Evolutionary conservation across 164 flowering plant species (phyloP).

Genomic region (Nymphaea thermarum): DNA sequence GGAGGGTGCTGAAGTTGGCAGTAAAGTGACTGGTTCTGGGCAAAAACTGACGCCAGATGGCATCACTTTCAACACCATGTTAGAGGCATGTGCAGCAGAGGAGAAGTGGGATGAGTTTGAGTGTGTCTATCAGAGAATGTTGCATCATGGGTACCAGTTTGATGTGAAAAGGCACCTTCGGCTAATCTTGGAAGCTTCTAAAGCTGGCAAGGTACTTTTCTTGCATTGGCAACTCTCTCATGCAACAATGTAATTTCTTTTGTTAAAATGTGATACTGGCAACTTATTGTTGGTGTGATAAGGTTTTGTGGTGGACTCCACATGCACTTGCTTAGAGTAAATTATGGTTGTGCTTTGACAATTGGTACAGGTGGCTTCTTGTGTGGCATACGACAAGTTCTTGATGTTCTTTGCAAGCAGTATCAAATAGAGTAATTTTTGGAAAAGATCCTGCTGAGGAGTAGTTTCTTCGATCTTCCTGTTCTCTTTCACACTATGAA

Average conservation of each 20-base stretch:
- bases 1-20: conserved; percentile 21
- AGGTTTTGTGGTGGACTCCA: too few species aligned
- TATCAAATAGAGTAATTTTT: too few species aligned
- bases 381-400: too few species aligned
- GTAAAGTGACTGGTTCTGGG: conserved; percentile 25
- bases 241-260: background rate
- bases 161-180: conserved; percentile 68
- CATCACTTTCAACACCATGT: conserved; percentile 63
- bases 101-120: conserved; percentile 73
- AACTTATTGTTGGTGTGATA: too few species aligned
- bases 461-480: too few species aligned
- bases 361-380: too few species aligned
- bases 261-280: background rate
- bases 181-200: conserved; percentile 56
- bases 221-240: background rate
- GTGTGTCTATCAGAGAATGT: conserved; percentile 45
- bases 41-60: conserved; percentile 45
- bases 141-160: conserved; percentile 57
- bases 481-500: too few species aligned
- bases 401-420: too few species aligned
- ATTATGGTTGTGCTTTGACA: too few species aligned
- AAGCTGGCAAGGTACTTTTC: conserved; percentile 67
- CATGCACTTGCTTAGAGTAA: too few species aligned
- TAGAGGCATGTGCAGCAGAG: conserved; percentile 46
- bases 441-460: too few species aligned